Percentiles rank a stretch among this genome's conserved stretches.
Conservation (phyloP, 306 rosid species). For the Acacia acuminata region DNA sequence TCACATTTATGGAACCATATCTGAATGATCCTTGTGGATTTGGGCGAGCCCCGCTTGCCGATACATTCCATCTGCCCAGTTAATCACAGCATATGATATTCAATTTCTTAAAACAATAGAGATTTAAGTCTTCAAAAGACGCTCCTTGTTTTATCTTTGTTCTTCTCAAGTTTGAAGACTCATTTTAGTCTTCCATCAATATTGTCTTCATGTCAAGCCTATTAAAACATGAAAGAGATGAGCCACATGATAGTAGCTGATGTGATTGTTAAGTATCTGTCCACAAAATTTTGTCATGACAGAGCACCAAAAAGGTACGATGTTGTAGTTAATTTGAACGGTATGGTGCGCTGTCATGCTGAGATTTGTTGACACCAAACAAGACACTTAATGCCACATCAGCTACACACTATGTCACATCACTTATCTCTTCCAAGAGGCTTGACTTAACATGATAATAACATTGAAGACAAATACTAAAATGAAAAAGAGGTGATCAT, state of each 20-base stretch:
- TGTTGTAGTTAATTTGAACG: not conserved
- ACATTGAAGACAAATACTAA: not conserved
- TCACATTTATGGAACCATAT: slow-evolving; percentile 94
- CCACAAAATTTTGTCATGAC: not conserved
- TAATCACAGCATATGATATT: slow-evolving; percentile 23
- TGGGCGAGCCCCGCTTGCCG: slow-evolving; percentile 99
- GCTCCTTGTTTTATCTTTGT: not conserved
- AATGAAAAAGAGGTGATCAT: not conserved
- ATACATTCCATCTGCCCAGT: slow-evolving; percentile 85
- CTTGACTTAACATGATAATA: not conserved
- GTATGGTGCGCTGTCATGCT: not conserved
- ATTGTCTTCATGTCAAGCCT: not conserved
- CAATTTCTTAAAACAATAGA: not conserved
- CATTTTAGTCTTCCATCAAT: not conserved
- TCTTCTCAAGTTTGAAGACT: not conserved
- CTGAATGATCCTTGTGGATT: slow-evolving; percentile 96
- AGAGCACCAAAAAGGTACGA: not conserved
- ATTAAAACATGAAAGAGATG: not conserved
- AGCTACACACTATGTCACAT: not conserved
- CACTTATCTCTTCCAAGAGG: not conserved
- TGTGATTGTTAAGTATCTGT: not conserved
- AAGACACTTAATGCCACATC: not conserved
- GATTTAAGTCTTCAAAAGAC: not conserved
- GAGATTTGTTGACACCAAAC: not conserved
- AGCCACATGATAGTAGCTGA: not conserved